Base-by-base conservation (phyloP, 1,284 basidiomycete species). In the Amylostereum areolatum region DNA sequence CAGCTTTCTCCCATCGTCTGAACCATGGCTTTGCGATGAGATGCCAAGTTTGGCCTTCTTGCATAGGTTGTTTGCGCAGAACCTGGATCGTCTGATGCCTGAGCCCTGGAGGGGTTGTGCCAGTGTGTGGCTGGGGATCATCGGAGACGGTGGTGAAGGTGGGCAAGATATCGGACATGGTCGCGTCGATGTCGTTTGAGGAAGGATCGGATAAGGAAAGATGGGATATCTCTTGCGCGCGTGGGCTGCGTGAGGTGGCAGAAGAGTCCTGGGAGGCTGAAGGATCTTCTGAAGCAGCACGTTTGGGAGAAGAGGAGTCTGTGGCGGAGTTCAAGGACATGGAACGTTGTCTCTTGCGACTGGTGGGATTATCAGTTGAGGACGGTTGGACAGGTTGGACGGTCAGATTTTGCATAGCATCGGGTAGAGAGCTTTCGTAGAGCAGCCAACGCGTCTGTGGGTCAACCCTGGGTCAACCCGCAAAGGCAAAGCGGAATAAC, bases 41-140 rank as follows among this genome's bases (percentile, higher is more conserved):
- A 66, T 82, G 92, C 90, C 91, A 95, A 2, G 73, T 82, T 48
- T 92, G 79, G 36, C 85, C 88, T 12, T 73, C 64, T 32, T 71
- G 63, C 73, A 92, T 80, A 25, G 71, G 68, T 37, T 62, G 61
- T 32, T 60, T 60, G 58, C 75, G 75, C 8, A 73, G 70, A 4
- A 66, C 62, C 27, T 76, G 63, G 56, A 90, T 75, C 47, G 71
- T 64, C 10, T 68, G 52, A 12, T 81, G 55, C 61, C 78, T 86
- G 47, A 80, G 69, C 2, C 60, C 54, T 0, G 70, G 68, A 29
- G 72, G 10, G 57, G 50, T 48, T 12, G 53, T 47, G 42, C 57
- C 53, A 5, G 57, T 47, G 11, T 56, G 54, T 2, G 55, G 54
- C 31, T 64, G 56, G 10, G 62, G 61, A 45, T 42, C 57, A 27